A percentile compares a stretch with the other conserved stretches of the same genome.
Conservation (phyloP, 2,329 filamentous ascomycete species). For the Arthrobotrys musiformis region DNA sequence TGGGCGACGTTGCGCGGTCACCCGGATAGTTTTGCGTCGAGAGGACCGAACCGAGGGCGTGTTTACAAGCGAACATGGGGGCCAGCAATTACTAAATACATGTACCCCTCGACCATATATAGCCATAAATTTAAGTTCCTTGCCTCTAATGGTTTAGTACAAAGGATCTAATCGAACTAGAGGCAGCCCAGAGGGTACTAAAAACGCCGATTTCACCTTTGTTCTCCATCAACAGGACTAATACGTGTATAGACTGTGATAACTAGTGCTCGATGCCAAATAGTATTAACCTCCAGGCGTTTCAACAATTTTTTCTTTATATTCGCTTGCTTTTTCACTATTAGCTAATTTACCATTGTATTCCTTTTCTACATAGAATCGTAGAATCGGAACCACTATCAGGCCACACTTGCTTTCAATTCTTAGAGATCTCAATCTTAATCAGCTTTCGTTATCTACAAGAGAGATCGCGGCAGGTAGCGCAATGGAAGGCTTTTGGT, state of each 20-base stretch:
- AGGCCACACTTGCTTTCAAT: constrained; percentile 9
- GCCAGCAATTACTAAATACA: not conserved
- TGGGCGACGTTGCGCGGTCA: constrained; percentile 12
- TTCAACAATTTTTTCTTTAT: constrained; percentile 1
- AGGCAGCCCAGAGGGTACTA: not conserved
- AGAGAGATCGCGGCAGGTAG: constrained; percentile 23
- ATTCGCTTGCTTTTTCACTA: not conserved
- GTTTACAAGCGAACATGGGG: constrained; percentile 13
- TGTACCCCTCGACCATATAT: not conserved
- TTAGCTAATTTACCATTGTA: not conserved
- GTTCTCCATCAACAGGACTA: not conserved
- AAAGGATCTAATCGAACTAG: not conserved
- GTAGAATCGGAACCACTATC: constrained; percentile 2
- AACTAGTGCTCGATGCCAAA: not conserved
- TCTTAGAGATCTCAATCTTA: not conserved
- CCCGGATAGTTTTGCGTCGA: constrained; percentile 8
- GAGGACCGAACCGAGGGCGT: constrained; percentile 16
- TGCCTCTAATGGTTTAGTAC: not conserved
- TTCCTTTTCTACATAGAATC: no score
- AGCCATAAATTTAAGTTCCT: not conserved
- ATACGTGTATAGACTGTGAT: not conserved
- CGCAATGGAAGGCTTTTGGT: constrained; percentile 12
- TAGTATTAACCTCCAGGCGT: not conserved
- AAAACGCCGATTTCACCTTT: not conserved
- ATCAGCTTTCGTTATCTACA: constrained; percentile 26